These are phyloP conservation scores for Starmerella kuoi DNA, from an alignment of 805 yeast species.

Conservation along the genomic window DNA sequence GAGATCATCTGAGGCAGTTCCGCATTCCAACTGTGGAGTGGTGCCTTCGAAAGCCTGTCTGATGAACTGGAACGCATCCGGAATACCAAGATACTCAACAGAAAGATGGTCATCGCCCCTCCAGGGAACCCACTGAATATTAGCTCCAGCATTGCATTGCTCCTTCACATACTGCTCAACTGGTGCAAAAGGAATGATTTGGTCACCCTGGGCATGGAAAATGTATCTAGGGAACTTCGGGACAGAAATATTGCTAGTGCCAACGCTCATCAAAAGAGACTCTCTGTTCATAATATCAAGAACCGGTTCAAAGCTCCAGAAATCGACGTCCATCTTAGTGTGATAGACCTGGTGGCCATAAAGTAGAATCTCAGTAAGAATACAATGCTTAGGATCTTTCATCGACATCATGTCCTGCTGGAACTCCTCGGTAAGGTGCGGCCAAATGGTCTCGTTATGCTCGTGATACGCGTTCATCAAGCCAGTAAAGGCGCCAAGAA, in stretches of 20 bases:
- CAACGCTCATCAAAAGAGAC: conserved; percentile 1
- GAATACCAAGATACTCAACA: conserved; percentile 4
- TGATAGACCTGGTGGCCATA: neutral
- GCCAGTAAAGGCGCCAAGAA: conserved; percentile 22
- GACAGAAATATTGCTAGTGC: conserved; percentile 10
- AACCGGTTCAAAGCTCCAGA: neutral
- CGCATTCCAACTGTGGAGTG: conserved; percentile 3
- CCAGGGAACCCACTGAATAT: conserved; percentile 6
- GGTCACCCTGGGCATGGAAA: conserved; percentile 21
- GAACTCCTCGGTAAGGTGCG: neutral
- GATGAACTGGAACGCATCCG: conserved; percentile 12
- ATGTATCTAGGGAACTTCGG: conserved; percentile 22
- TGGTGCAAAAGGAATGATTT: conserved; percentile 17
- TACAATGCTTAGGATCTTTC: neutral
- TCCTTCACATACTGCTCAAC: conserved; percentile 13
- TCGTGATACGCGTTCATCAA: conserved; percentile 20
- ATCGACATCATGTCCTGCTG: neutral
- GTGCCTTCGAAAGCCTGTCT: conserved; percentile 8
- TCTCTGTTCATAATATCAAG: neutral
- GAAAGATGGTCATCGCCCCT: conserved; percentile 2
- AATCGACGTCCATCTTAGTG: neutral
- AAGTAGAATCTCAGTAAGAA: neutral
- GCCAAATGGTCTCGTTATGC: conserved; percentile 3
- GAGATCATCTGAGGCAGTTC: conserved; percentile 1
- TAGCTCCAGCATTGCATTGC: conserved; percentile 8